Evolutionary conservation across 2,329 filamentous ascomycete species (phyloP), one percentile per base, ranked within the genome.

Genomic region (Phaeosphaeriaceae sp.): DNA sequence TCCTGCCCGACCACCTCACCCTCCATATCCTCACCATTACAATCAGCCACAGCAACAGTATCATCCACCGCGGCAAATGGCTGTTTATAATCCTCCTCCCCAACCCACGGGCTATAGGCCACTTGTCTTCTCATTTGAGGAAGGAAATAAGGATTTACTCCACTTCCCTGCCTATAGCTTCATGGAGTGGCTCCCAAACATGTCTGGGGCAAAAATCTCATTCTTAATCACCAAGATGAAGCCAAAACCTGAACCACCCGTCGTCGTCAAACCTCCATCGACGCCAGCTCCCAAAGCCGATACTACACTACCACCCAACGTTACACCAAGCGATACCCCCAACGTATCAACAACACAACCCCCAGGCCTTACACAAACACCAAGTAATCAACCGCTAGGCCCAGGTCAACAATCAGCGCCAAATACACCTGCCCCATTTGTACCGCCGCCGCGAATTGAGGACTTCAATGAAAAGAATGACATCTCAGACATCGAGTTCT

Each of bases 141-240:
- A 74, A 42, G 71, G 70, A n/a, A 71, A 70, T 34, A 88, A 88
- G 37, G 89, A 93, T 68, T 83, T 89, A 20, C 92, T 89, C 67
- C 75, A 90, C 39, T 92, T 94, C 56, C 90, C 90, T 2, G 89
- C 87, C 58, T 87, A 89, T 66, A 89, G 87, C 70, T 87, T 93
- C 28, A 71, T 93, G 41, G 89, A 94, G 67, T 86, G 84, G 64
- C 76, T 86, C 1, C 78, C 79, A n/a, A 71, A 72, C 3, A 82
- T 83, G 2, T 82, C 84, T 42, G 81, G 86, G 48, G 81, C 89
- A 2, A 81, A 91, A 35, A 87, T 87, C 3, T 92, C 88, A 1
- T 94, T 93, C 65, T 77, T 94, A 9, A 85, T 92, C 50, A 87
- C 90, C 5, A 85, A 88, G 40, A 87, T 87, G 68, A 88, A 48